A percentile compares a stretch with the other conserved stretches of the same genome.
phyloP scores from a whole-genome alignment of 2,329 filamentous ascomycete genomes.

The Nothophaeocryptopus gaeumannii region DNA sequence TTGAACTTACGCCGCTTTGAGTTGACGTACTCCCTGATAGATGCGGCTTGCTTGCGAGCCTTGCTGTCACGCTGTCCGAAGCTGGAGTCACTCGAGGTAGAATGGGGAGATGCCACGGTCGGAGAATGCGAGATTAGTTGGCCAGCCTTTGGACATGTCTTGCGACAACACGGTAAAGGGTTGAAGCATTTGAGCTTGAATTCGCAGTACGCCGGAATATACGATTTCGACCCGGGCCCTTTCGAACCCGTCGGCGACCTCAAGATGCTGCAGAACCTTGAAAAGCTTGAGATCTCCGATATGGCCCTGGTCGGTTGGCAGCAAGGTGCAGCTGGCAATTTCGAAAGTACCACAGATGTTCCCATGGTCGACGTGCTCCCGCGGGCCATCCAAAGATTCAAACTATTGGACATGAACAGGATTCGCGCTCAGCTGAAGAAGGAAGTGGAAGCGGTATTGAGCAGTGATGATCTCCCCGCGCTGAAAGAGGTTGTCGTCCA shows the following conservation, averaged over 20 bases:
- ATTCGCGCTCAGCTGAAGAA: too few species aligned
- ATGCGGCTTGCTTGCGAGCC: constrained; percentile 3
- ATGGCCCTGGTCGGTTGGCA: constrained; percentile 3
- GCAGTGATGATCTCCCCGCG: too few species aligned
- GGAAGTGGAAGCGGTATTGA: too few species aligned
- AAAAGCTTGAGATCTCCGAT: constrained; percentile 1
- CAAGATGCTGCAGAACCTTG: constrained; percentile 1
- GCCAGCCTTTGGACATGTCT: constrained; percentile 4
- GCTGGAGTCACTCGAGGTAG: not conserved
- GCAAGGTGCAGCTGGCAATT: not conserved
- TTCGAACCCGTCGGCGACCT: constrained; percentile 5
- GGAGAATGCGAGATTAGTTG: constrained; percentile 6
- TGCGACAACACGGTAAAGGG: not conserved
- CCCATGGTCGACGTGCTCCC: not conserved
- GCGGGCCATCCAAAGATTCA: too few species aligned
- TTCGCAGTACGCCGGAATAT: not conserved
- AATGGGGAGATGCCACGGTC: constrained; percentile 5
- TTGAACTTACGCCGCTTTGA: not conserved
- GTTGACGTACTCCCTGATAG: constrained; percentile 4
- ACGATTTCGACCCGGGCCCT: not conserved
- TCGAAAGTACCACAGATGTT: not conserved
- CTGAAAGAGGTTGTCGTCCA: too few species aligned
- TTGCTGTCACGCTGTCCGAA: constrained; percentile 1
- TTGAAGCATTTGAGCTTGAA: constrained; percentile 3
- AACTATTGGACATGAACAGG: too few species aligned